A percentile compares a stretch with the other conserved stretches of the same genome.
phyloP scores from a whole-genome alignment of 169 alveolate species.

The Cyclospora cayetanensis region DNA sequence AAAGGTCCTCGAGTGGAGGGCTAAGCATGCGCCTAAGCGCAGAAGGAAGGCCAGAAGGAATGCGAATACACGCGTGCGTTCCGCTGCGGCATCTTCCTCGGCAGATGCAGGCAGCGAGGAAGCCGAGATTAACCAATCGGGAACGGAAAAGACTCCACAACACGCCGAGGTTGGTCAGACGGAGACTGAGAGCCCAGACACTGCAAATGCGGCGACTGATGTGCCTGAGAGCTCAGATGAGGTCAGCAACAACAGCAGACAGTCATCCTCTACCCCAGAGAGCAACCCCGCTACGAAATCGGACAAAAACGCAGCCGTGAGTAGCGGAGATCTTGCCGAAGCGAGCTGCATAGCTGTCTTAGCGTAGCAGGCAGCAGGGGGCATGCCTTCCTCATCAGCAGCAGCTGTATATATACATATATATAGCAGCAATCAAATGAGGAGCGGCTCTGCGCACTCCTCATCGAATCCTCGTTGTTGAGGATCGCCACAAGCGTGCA shows the following conservation, averaged over 20 bases:
- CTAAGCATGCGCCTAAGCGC: background rate
- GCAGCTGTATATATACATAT: no score
- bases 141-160: background rate
- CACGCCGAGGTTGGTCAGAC: no score
- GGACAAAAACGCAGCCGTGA: background rate
- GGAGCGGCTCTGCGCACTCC: background rate
- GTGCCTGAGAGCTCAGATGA: constrained; percentile 1
- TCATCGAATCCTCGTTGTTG: no score
- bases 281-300: background rate
- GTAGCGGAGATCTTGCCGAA: background rate
- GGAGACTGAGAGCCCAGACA: background rate
- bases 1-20: background rate
- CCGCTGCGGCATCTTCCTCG: no score
- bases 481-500: no score
- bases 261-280: background rate
- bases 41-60: background rate
- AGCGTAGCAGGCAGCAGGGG: background rate
- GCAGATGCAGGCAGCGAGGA: background rate
- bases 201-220: constrained; percentile 9
- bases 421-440: no score
- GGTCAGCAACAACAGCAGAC: constrained; percentile 6
- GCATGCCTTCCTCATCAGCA: background rate
- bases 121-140: background rate
- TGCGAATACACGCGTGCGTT: no score
- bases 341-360: background rate